Conservation (phyloP, 768 basidiomycete genomes). For the Basidioascus undulatus region DNA sequence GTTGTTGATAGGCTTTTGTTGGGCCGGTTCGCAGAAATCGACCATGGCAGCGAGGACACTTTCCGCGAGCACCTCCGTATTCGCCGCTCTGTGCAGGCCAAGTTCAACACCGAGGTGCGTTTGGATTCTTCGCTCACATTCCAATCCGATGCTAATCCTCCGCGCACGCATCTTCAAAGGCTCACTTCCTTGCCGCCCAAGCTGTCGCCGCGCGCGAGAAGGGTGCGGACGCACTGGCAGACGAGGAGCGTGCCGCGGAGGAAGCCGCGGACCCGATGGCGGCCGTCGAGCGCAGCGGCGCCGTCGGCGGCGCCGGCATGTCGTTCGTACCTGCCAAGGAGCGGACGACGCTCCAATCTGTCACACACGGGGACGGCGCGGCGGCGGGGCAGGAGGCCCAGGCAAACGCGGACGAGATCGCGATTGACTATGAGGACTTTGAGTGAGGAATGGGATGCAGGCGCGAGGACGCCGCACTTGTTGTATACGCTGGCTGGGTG, state of each 20-base stretch:
- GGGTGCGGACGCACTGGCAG: slow-evolving; percentile 56
- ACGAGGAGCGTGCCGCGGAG: slow-evolving; percentile 39
- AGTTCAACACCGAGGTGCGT: slow-evolving; percentile 91
- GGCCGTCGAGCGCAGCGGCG: slow-evolving; percentile 7
- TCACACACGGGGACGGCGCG: background rate
- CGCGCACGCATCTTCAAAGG: slow-evolving; percentile 8
- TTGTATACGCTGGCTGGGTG: no score
- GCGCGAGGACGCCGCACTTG: no score
- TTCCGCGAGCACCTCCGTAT: slow-evolving; percentile 32
- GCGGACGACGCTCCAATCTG: slow-evolving; percentile 2
- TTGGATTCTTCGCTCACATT: background rate
- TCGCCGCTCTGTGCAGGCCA: slow-evolving; percentile 78
- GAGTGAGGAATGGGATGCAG: no score
- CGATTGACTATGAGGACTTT: slow-evolving; percentile 64
- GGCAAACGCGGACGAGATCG: slow-evolving; percentile 64
- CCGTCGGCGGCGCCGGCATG: slow-evolving; percentile 22
- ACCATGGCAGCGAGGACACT: slow-evolving; percentile 94
- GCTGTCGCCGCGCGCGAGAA: slow-evolving; percentile 46
- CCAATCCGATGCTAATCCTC: slow-evolving; percentile 1
- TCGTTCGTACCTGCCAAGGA: slow-evolving; percentile 32
- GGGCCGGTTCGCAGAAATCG: no score
- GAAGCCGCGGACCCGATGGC: slow-evolving; percentile 15
- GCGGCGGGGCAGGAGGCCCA: slow-evolving; percentile 8
- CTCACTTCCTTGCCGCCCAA: slow-evolving; percentile 60
- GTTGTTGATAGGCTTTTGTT: no score